phyloP scores from a whole-genome alignment of 208 protist species.

The Trichomonas vaginalis region DNA sequence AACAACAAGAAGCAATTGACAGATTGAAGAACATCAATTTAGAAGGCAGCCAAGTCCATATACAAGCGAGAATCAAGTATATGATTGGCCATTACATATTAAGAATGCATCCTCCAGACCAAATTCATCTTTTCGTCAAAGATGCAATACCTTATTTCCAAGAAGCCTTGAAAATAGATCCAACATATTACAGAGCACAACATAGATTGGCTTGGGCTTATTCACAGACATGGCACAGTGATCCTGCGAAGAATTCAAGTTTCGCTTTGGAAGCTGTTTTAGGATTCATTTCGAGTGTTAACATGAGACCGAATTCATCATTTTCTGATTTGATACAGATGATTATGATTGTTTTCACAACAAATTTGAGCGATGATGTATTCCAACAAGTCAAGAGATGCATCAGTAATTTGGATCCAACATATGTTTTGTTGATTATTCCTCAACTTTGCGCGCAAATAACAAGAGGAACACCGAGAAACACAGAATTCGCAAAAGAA shows the following conservation, averaged over 20 bases:
- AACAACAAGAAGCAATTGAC: neutral
- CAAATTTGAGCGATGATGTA: neutral
- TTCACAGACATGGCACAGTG: neutral
- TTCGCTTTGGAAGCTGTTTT: neutral
- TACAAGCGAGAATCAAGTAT: neutral
- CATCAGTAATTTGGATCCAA: neutral
- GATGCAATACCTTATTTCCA: neutral
- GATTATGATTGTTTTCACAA: neutral
- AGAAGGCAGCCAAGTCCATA: neutral
- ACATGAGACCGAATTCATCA: neutral
- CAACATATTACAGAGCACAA: neutral
- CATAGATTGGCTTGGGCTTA: neutral
- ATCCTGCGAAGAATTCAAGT: neutral
- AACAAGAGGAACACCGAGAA: no score
- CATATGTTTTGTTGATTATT: neutral
- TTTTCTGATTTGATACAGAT: slow-evolving; percentile 4
- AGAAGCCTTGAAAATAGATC: neutral
- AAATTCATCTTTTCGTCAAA: neutral
- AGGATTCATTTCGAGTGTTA: neutral
- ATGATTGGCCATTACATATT: neutral
- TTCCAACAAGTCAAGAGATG: neutral
- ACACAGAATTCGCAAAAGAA: neutral
- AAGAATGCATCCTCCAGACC: neutral
- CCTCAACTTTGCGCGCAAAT: neutral
- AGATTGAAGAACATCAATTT: neutral